Percentiles rank a stretch among this genome's conserved stretches.
Evolutionary conservation across 1,284 basidiomycete species (phyloP).

Genomic region (Hypsizygus ulmarius): DNA sequence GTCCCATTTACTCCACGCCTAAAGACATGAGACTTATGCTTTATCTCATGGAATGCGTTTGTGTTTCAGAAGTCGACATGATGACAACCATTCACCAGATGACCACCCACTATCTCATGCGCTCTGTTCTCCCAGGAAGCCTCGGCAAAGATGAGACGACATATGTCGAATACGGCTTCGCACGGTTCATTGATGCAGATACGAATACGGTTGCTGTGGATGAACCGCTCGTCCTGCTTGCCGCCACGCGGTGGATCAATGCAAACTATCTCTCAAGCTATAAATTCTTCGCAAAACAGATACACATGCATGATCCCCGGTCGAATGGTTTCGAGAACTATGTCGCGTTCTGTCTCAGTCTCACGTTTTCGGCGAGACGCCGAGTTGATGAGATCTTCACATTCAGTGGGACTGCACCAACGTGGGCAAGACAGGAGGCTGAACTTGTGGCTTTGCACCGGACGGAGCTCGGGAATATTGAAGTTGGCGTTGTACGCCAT

Average conservation of each 20-base stretch:
- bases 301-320: constrained; percentile 25
- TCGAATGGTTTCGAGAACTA: constrained; percentile 43
- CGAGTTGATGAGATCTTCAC: constrained; percentile 33
- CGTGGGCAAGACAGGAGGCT: constrained; percentile 34
- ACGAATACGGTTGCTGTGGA: constrained; percentile 35
- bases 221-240: constrained; percentile 38
- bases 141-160: constrained; percentile 37
- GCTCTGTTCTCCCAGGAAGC: constrained; percentile 29
- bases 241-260: constrained; percentile 37
- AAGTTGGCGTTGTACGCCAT: constrained; percentile 27
- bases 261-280: constrained; percentile 31
- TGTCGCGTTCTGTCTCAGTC: constrained; percentile 36
- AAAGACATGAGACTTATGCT: not conserved
- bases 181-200: constrained; percentile 35
- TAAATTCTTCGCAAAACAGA: constrained; percentile 34
- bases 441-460: constrained; percentile 33
- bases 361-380: constrained; percentile 30
- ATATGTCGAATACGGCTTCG: constrained; percentile 40
- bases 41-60: not conserved
- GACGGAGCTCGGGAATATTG: constrained; percentile 20
- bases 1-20: not conserved
- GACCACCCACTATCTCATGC: constrained; percentile 37
- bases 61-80: constrained; percentile 32
- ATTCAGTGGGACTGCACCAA: constrained; percentile 29
- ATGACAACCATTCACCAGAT: constrained; percentile 35